phyloP scores from a whole-genome alignment of 352 stramenopile genomes.

The Phytophthora pini region DNA sequence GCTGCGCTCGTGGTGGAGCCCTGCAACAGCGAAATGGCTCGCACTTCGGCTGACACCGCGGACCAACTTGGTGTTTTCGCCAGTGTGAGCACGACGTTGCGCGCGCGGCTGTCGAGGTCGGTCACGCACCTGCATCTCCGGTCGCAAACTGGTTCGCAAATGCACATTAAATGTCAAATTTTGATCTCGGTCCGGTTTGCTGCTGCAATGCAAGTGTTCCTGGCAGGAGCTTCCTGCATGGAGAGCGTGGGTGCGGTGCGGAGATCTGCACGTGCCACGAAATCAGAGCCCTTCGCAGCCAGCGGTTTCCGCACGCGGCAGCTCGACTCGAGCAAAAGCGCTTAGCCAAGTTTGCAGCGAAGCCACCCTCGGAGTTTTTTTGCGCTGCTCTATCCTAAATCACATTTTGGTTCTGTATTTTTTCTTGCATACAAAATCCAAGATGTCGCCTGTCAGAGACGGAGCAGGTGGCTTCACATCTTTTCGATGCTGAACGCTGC shows the following conservation, averaged over 20 bases:
- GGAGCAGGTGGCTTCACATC: constrained; percentile 21
- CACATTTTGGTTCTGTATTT: constrained; percentile 15
- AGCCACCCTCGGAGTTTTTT: too few relatives aligned
- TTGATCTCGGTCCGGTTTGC: background rate
- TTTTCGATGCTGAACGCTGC: background rate
- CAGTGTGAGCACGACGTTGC: background rate
- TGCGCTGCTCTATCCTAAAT: constrained; percentile 12
- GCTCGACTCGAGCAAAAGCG: background rate
- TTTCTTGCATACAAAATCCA: constrained; percentile 19
- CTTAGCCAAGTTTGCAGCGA: too few relatives aligned
- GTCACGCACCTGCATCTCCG: background rate
- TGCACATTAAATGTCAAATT: too few relatives aligned
- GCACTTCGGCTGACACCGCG: background rate
- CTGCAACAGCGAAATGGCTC: background rate
- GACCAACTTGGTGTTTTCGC: background rate
- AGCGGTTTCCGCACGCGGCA: background rate
- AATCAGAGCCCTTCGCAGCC: constrained; percentile 3
- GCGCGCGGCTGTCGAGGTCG: background rate
- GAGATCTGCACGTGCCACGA: background rate
- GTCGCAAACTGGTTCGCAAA: too few relatives aligned
- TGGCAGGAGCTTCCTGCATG: too few relatives aligned
- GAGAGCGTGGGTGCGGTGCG: constrained; percentile 2
- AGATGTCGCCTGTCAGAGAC: constrained; percentile 15
- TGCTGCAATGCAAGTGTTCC: background rate
- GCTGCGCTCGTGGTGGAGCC: background rate